A percentile compares a stretch with the other conserved stretches of the same genome.
These are phyloP conservation scores for Tolypocladium paradoxum DNA, from an alignment of 2,329 filamentous ascomycete genomes.

Conservation along the genomic window DNA sequence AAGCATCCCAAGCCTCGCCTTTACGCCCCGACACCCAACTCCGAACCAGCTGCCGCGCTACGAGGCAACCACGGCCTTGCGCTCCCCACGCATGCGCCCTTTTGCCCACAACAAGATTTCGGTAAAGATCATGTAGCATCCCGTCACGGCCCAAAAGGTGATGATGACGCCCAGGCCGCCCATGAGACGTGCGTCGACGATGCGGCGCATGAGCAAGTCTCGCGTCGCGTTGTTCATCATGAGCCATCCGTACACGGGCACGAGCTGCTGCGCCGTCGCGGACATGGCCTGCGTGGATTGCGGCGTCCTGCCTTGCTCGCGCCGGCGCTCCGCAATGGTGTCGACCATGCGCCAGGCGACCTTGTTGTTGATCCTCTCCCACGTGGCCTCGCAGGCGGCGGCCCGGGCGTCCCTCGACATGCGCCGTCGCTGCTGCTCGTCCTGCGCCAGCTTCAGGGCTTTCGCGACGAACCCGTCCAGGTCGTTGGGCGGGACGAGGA, in stretches of 20 bases:
- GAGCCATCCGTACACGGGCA: conserved; percentile 33
- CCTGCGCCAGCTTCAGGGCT: conserved; percentile 36
- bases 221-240: conserved; percentile 29
- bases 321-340: conserved; percentile 35
- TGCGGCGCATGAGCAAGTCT: conserved; percentile 19
- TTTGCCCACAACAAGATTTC: conserved; percentile 31
- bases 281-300: conserved; percentile 7
- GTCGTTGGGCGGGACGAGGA: conserved; percentile 48
- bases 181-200: conserved; percentile 33
- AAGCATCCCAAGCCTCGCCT: background rate
- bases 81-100: conserved; percentile 19
- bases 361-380: conserved; percentile 62
- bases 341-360: conserved; percentile 54
- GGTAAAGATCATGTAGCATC: conserved; percentile 37
- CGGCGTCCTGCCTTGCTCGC: conserved; percentile 12
- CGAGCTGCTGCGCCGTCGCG: conserved; percentile 17
- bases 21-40: background rate
- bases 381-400: conserved; percentile 53
- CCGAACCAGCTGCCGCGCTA: background rate
- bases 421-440: conserved; percentile 28
- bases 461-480: conserved; percentile 45
- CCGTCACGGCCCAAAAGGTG: conserved; percentile 37
- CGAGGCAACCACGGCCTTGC: conserved; percentile 5
- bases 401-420: conserved; percentile 39
- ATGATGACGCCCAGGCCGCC: conserved; percentile 35